These are phyloP conservation scores for Rhizophagus sp. DNA, from an alignment of 192 early-diverging fungal genomes.

Conservation along the genomic window DNA sequence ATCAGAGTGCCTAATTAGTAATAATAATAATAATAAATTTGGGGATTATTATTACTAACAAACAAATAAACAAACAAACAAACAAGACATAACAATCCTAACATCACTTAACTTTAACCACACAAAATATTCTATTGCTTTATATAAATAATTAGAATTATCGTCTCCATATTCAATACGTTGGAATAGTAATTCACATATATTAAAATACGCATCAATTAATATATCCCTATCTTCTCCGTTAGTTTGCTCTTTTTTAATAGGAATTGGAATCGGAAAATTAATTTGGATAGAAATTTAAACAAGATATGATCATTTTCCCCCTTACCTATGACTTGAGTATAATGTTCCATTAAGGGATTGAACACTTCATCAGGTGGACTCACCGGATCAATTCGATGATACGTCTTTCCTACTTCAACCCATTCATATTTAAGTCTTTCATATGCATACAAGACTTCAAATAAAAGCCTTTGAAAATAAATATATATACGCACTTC, in stretches of 20 bases:
- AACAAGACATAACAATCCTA: neutral
- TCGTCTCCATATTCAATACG: conserved; percentile 28
- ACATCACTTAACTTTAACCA: conserved; percentile 15
- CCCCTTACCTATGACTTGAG: neutral
- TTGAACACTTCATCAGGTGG: neutral
- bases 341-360: conserved; percentile 16
- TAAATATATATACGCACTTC: neutral
- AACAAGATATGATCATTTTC: neutral
- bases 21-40: too few relatives aligned
- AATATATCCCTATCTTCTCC: neutral
- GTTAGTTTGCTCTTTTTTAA: neutral
- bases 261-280: neutral
- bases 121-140: neutral
- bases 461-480: conserved; percentile 17
- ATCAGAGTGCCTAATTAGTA: neutral
- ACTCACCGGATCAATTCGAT: conserved; percentile 17
- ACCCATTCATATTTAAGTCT: conserved; percentile 13
- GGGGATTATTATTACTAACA: too few relatives aligned
- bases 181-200: conserved; percentile 15
- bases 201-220: conserved; percentile 2
- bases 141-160: neutral
- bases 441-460: conserved; percentile 12
- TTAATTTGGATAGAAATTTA: neutral
- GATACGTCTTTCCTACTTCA: conserved; percentile 9
- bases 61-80: too few relatives aligned